Conservation (phyloP, 495 filamentous ascomycete species). For the Lophiotrema nucula region DNA sequence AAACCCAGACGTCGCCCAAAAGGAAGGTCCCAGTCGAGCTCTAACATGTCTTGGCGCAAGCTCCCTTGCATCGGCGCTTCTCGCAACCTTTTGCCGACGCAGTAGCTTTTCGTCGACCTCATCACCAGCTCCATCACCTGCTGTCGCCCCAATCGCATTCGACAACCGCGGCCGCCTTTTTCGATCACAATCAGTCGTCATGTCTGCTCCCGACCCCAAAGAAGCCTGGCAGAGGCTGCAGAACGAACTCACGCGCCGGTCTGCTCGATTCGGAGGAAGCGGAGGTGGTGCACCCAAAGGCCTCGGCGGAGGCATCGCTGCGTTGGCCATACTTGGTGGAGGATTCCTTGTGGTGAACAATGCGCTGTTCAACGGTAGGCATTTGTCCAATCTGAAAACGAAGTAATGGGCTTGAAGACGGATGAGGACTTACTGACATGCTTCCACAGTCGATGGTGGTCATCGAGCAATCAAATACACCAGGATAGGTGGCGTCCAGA, state of each 20-base stretch:
- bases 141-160: neutral
- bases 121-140: slow-evolving; percentile 2
- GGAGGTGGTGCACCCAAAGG: slow-evolving; percentile 44
- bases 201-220: slow-evolving; percentile 51
- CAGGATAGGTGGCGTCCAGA: slow-evolving; percentile 86
- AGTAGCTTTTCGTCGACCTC: slow-evolving; percentile 23
- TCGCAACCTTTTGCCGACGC: slow-evolving; percentile 13
- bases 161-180: neutral
- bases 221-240: slow-evolving; percentile 67
- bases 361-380: slow-evolving; percentile 85
- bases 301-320: slow-evolving; percentile 37
- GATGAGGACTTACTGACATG: slow-evolving; percentile 6
- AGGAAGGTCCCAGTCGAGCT: neutral
- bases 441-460: slow-evolving; percentile 80
- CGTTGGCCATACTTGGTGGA: slow-evolving; percentile 62
- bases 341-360: slow-evolving; percentile 68
- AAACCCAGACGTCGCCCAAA: neutral
- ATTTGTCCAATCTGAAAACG: neutral
- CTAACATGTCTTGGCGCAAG: slow-evolving; percentile 18
- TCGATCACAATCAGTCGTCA: slow-evolving; percentile 4
- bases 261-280: slow-evolving; percentile 48
- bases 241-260: slow-evolving; percentile 47
- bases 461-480: slow-evolving; percentile 99
- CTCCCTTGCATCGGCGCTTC: slow-evolving; percentile 13
- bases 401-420: neutral